These are phyloP conservation scores for Testicularia cyperi DNA, from an alignment of 1,284 basidiomycete genomes.

Conservation along the genomic window DNA sequence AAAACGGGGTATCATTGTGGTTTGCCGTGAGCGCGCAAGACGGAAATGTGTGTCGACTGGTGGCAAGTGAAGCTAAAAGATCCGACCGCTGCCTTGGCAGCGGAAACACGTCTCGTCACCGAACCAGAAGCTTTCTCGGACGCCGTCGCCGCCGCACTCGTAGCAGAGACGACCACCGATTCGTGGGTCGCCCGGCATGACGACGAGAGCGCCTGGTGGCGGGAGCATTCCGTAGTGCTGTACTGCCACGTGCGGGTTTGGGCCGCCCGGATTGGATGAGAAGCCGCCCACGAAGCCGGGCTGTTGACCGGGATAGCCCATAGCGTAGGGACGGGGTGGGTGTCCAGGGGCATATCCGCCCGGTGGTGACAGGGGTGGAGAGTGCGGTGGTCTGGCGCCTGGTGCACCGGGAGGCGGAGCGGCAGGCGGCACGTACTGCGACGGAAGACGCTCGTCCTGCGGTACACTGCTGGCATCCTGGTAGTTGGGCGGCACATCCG, in stretches of 20 bases:
- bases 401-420: constrained; percentile 10
- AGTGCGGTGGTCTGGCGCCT: constrained; percentile 2
- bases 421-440: constrained; percentile 30
- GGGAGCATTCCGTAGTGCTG: constrained; percentile 8
- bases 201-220: constrained; percentile 28
- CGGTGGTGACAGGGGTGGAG: constrained; percentile 4
- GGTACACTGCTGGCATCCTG: constrained; percentile 28
- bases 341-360: neutral
- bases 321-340: too few species aligned
- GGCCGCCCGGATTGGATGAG: constrained; percentile 14
- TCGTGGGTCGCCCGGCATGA: constrained; percentile 33
- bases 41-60: too few species aligned
- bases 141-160: constrained; percentile 27
- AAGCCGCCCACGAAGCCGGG: constrained; percentile 22
- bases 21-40: too few species aligned
- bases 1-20: too few species aligned
- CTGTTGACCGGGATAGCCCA: constrained; percentile 1
- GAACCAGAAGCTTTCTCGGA: constrained; percentile 39
- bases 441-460: constrained; percentile 18
- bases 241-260: constrained; percentile 15
- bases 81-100: constrained; percentile 17
- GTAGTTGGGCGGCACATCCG: constrained; percentile 39
- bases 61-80: too few species aligned
- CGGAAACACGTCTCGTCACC: constrained; percentile 36
- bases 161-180: constrained; percentile 35